phyloP scores from a whole-genome alignment of 2,329 filamentous ascomycete species.

The Mollisiaceae sp. region DNA sequence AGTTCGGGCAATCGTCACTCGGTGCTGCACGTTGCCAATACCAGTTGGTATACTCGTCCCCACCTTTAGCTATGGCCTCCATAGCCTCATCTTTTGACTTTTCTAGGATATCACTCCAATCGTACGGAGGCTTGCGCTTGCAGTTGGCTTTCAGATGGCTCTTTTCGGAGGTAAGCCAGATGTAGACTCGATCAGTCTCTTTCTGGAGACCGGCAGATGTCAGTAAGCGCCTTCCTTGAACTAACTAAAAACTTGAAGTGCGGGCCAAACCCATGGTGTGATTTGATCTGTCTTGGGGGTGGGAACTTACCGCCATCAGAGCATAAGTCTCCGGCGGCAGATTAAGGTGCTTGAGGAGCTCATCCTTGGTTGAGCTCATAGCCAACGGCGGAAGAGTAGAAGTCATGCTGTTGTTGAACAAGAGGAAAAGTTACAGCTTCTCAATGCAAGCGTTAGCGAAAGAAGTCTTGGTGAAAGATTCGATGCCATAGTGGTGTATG shows the following conservation, averaged over 20 bases:
- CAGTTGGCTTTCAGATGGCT: conserved; percentile 40
- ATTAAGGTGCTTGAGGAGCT: conserved; percentile 39
- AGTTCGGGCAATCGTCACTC: conserved; percentile 38
- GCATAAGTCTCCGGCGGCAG: conserved; percentile 37
- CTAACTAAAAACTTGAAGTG: conserved; percentile 2
- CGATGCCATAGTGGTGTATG: not conserved
- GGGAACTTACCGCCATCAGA: conserved; percentile 40
- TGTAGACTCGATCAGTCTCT: conserved; percentile 41
- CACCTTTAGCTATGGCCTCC: conserved; percentile 32
- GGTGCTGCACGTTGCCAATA: conserved; percentile 39
- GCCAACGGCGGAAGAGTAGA: conserved; percentile 32
- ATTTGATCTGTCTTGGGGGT: conserved; percentile 4
- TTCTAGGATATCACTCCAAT: conserved; percentile 43
- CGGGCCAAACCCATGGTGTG: not conserved
- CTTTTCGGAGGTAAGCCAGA: conserved; percentile 39
- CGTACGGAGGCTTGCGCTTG: conserved; percentile 41
- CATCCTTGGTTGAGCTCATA: conserved; percentile 43
- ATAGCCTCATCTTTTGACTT: conserved; percentile 42
- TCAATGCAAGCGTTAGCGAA: not conserved
- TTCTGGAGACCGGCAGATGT: conserved; percentile 34
- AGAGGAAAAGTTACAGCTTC: not conserved
- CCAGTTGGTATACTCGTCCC: conserved; percentile 33
- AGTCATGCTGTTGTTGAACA: conserved; percentile 27
- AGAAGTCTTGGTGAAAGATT: not conserved
- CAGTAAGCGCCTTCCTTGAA: conserved; percentile 31